phyloP scores from a whole-genome alignment of 768 basidiomycete genomes.

The Lentinula sp. region DNA sequence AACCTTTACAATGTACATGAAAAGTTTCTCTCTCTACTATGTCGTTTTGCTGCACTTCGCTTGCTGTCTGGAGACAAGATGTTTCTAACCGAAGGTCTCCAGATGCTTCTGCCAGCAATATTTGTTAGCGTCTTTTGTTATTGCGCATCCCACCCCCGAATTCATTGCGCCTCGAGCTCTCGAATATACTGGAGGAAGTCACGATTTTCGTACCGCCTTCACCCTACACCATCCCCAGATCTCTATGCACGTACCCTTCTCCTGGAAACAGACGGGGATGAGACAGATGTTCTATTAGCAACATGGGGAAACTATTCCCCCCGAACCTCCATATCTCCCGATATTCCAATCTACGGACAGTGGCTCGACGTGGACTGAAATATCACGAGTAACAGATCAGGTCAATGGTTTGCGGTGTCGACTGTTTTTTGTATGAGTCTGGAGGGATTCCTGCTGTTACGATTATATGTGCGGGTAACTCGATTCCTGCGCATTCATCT shows the following conservation, averaged over 20 bases:
- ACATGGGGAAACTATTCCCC: conserved; percentile 16
- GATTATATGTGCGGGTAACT: conserved; percentile 13
- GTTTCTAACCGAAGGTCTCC: neutral
- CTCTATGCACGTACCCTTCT: conserved; percentile 15
- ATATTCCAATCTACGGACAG: conserved; percentile 12
- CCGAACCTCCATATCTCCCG: conserved; percentile 15
- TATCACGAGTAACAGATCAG: conserved; percentile 13
- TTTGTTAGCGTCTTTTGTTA: neutral
- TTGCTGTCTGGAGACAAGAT: neutral
- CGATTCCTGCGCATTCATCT: conserved; percentile 12
- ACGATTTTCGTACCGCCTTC: conserved; percentile 13
- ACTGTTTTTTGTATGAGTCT: conserved; percentile 13
- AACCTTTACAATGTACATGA: too few species aligned
- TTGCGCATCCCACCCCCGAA: neutral
- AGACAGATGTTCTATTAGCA: conserved; percentile 15
- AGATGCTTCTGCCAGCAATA: neutral
- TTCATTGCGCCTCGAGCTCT: neutral
- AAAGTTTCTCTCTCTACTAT: too few species aligned
- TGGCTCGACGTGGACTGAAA: conserved; percentile 12
- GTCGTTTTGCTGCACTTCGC: too few species aligned
- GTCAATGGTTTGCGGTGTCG: conserved; percentile 15
- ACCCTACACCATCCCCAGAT: conserved; percentile 11
- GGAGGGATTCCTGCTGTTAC: conserved; percentile 8
- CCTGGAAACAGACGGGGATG: conserved; percentile 10
- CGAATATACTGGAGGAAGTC: neutral